Evolutionary conservation across 1,139 yeast genomes (phyloP).

Genomic region (Saccharomyces uvarum): DNA sequence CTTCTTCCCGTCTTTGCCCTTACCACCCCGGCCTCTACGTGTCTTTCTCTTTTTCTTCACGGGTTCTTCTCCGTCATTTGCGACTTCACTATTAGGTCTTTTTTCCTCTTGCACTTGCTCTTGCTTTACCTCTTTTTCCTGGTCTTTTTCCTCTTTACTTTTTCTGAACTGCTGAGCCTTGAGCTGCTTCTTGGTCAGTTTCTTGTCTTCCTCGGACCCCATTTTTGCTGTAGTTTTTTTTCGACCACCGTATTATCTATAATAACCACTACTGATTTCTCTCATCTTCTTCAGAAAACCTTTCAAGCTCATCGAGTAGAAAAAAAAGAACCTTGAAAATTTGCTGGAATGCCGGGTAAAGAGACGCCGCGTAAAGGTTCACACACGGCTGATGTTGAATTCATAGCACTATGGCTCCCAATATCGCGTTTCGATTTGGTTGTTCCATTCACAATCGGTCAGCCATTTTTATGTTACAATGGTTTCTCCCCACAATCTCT

Average conservation of each 20-base stretch:
- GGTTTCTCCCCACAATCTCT: not conserved
- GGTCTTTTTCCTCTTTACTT: constrained; percentile 29
- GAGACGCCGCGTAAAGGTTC: not conserved
- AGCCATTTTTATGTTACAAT: not conserved
- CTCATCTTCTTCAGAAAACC: not conserved
- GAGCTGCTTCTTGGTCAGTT: constrained; percentile 68
- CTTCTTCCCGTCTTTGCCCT: constrained; percentile 55
- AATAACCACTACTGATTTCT: not conserved
- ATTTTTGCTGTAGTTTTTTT: constrained; percentile 1
- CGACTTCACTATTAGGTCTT: not conserved
- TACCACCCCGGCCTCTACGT: constrained; percentile 56
- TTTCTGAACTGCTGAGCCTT: constrained; percentile 62
- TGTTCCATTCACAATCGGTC: not conserved
- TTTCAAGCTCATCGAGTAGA: not conserved
- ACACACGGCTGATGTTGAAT: not conserved
- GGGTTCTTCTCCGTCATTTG: constrained; percentile 28
- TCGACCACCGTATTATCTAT: not conserved
- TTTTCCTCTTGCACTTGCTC: constrained; percentile 16
- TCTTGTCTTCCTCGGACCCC: constrained; percentile 25
- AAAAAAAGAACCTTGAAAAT: not conserved
- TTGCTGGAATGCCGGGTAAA: not conserved
- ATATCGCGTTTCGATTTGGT: not conserved
- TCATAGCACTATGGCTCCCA: not conserved
- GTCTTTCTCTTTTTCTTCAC: constrained; percentile 62
- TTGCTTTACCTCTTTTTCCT: constrained; percentile 25